Conservation (phyloP, 805 yeast species). For the Metschnikowia cubensis region DNA sequence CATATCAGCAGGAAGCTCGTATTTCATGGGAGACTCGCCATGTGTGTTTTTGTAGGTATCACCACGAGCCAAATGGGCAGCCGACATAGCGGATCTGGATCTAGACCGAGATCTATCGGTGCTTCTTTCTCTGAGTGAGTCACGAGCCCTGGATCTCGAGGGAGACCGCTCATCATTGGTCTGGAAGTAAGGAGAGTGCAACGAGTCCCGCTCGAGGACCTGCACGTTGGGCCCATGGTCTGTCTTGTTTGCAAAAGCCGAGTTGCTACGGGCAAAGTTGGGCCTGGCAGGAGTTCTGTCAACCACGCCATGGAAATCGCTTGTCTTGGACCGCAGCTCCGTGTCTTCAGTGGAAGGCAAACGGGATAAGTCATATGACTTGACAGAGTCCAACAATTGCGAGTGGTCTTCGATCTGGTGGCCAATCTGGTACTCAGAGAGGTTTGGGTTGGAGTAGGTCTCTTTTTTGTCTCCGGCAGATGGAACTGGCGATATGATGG, state of each 20-base stretch:
- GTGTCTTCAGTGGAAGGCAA: slow-evolving; percentile 18
- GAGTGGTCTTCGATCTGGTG: slow-evolving; percentile 36
- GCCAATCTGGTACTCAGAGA: slow-evolving; percentile 42
- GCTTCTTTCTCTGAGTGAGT: slow-evolving; percentile 11
- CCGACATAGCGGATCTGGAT: slow-evolving; percentile 18
- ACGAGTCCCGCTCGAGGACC: slow-evolving; percentile 15
- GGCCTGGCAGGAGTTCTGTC: slow-evolving; percentile 9
- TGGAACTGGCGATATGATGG: slow-evolving; percentile 4
- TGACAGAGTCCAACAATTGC: slow-evolving; percentile 32
- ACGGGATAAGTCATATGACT: slow-evolving; percentile 32
- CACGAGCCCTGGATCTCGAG: slow-evolving; percentile 31
- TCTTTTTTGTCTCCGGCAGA: slow-evolving; percentile 3
- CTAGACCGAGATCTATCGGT: slow-evolving; percentile 22
- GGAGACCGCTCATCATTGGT: slow-evolving; percentile 15
- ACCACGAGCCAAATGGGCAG: slow-evolving; percentile 72
- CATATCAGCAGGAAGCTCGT: slow-evolving; percentile 41
- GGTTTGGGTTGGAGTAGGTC: slow-evolving; percentile 40
- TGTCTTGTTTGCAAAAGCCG: slow-evolving; percentile 9
- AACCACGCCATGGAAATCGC: slow-evolving; percentile 7
- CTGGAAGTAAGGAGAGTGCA: slow-evolving; percentile 19
- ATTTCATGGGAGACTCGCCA: slow-evolving; percentile 41
- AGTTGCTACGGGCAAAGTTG: slow-evolving; percentile 10
- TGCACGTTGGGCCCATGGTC: slow-evolving; percentile 11
- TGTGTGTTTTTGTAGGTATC: slow-evolving; percentile 66
- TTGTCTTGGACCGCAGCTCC: slow-evolving; percentile 15